Evolutionary conservation across 2,329 filamentous ascomycete genomes (phyloP).

Genomic region (Lecanosticta acicola): DNA sequence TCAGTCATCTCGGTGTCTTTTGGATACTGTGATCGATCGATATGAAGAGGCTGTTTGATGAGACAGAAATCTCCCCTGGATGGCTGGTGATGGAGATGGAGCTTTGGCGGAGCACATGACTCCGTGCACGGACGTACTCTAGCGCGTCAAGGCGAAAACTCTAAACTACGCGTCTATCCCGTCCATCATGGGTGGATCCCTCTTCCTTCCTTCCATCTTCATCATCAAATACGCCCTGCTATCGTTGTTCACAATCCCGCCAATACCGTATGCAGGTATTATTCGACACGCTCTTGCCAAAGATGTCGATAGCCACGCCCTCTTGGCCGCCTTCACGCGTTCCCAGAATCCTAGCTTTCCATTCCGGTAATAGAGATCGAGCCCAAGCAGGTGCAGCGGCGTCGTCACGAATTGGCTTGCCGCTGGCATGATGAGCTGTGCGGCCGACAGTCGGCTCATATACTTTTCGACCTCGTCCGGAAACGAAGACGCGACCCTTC

Average conservation of each 20-base stretch:
- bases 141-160: too few relatives aligned
- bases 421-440: conserved; percentile 17
- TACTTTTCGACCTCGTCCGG: conserved; percentile 14
- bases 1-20: too few relatives aligned
- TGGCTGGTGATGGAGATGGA: too few relatives aligned
- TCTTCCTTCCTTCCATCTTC: neutral
- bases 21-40: too few relatives aligned
- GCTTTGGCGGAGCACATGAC: too few relatives aligned
- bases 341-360: conserved; percentile 6
- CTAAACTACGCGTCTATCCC: too few relatives aligned
- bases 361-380: conserved; percentile 20
- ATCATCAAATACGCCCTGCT: conserved; percentile 3
- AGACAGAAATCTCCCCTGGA: too few relatives aligned
- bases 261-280: conserved; percentile 20
- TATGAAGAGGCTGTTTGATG: too few relatives aligned
- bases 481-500: conserved; percentile 12
- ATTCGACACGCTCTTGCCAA: conserved; percentile 18
- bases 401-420: conserved; percentile 20
- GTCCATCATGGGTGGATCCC: too few relatives aligned
- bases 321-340: conserved; percentile 8
- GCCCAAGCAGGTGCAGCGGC: conserved; percentile 20
- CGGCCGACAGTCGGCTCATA: conserved; percentile 13
- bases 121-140: too few relatives aligned
- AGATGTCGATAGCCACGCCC: conserved; percentile 14
- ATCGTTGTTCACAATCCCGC: conserved; percentile 19